These are phyloP conservation scores for Selenicereus undatus DNA, from an alignment of 148 eudicot species.

Conservation along the genomic window DNA sequence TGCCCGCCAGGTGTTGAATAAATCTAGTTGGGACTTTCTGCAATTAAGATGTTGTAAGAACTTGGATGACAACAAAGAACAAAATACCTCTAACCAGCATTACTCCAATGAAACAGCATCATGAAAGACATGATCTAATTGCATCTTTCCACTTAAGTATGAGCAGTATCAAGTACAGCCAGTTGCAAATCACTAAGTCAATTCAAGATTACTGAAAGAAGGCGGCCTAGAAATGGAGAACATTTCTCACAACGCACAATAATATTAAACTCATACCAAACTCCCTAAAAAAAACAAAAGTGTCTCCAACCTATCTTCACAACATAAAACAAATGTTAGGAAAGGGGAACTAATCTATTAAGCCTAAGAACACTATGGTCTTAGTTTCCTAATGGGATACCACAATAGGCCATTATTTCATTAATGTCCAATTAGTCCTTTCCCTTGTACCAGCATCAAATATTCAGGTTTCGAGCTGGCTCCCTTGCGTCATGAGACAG, in stretches of 20 bases:
- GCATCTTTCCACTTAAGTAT: neutral
- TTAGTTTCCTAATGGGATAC: neutral
- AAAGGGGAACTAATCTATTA: neutral
- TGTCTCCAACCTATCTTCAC: neutral
- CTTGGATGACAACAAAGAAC: constrained; percentile 3
- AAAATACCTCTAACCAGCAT: neutral
- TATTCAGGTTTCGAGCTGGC: neutral
- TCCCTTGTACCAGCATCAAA: neutral
- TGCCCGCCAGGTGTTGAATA: constrained; percentile 50
- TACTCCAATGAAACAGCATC: neutral
- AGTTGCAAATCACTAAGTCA: neutral
- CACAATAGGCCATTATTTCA: neutral
- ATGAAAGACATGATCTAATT: neutral
- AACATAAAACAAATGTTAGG: neutral
- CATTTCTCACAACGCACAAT: neutral
- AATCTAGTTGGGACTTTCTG: constrained; percentile 79
- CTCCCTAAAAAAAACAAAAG: neutral
- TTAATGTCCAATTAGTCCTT: neutral
- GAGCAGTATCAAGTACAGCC: neutral
- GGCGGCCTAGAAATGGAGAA: neutral
- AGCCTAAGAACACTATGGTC: neutral
- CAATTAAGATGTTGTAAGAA: constrained; percentile 9
- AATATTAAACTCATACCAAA: neutral
- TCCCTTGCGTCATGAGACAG: neutral
- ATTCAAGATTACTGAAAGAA: neutral